A percentile compares a stretch with the other conserved stretches of the same genome.
Evolutionary conservation across 495 filamentous ascomycete genomes (phyloP).

Genomic region (Aspergillus taichungensis): DNA sequence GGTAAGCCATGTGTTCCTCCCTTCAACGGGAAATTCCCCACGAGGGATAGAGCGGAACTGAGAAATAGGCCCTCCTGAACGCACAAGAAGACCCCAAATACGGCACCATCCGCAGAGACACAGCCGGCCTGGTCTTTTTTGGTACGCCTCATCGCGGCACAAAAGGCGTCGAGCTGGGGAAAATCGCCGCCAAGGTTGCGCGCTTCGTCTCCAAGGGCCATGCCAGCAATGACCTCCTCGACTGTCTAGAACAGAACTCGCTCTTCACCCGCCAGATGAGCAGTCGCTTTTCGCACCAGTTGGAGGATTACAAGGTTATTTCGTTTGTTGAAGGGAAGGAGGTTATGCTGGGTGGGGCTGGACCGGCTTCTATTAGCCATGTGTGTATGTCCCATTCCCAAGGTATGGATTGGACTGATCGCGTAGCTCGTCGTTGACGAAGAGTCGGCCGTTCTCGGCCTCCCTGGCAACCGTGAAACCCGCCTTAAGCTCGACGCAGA

Average conservation of each 20-base stretch:
- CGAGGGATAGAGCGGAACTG: background rate
- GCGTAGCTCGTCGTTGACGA: constrained; percentile 30
- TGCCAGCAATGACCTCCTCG: constrained; percentile 27
- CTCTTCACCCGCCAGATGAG: constrained; percentile 34
- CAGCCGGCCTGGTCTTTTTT: constrained; percentile 37
- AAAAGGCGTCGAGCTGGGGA: constrained; percentile 29
- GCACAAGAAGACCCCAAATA: constrained; percentile 35
- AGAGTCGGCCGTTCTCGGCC: constrained; percentile 29
- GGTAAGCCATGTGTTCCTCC: constrained; percentile 11
- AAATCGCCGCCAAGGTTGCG: constrained; percentile 29
- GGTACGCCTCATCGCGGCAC: constrained; percentile 38
- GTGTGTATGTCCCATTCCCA: constrained; percentile 8
- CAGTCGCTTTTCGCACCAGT: constrained; percentile 26
- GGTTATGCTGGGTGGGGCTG: constrained; percentile 23
- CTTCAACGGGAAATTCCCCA: too few species aligned
- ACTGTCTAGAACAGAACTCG: constrained; percentile 31
- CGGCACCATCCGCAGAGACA: constrained; percentile 28
- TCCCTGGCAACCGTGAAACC: constrained; percentile 30
- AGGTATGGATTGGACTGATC: constrained; percentile 2
- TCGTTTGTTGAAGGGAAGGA: constrained; percentile 38
- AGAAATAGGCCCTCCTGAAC: constrained; percentile 29
- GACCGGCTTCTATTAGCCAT: constrained; percentile 26
- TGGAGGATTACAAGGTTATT: constrained; percentile 31
- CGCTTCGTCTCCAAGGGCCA: constrained; percentile 26
- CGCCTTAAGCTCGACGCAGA: constrained; percentile 34